These are phyloP conservation scores for Exsudoporus frostii DNA, from an alignment of 768 basidiomycete genomes.

Conservation along the genomic window DNA sequence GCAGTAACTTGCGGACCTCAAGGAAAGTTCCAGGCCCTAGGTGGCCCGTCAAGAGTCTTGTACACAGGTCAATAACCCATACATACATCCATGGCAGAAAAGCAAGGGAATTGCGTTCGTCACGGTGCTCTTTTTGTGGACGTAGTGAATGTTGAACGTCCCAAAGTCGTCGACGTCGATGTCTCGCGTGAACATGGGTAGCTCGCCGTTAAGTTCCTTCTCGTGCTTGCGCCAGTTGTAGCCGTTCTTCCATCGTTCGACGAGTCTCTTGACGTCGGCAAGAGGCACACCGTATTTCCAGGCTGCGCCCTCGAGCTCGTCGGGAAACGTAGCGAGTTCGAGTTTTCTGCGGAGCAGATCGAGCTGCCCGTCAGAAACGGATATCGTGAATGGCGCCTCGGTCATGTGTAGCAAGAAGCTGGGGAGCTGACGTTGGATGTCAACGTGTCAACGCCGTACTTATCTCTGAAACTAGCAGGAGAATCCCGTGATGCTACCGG, in stretches of 20 bases:
- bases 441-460: background rate
- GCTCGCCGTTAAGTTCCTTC: conserved; percentile 43
- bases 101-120: conserved; percentile 53
- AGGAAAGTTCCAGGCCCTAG: conserved; percentile 50
- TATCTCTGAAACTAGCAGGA: background rate
- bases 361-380: conserved; percentile 43
- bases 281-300: conserved; percentile 54
- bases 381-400: conserved; percentile 47
- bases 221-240: conserved; percentile 59
- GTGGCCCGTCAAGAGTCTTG: background rate
- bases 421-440: background rate
- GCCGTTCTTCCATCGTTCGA: conserved; percentile 47
- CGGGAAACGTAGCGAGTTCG: conserved; percentile 46
- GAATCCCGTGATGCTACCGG: background rate
- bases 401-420: conserved; percentile 11
- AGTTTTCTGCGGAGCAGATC: conserved; percentile 45
- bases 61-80: background rate
- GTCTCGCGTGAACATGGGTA: conserved; percentile 55
- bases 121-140: conserved; percentile 48
- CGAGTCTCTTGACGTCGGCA: conserved; percentile 45
- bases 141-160: conserved; percentile 52
- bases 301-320: conserved; percentile 51
- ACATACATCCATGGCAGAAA: conserved; percentile 59
- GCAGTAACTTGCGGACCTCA: conserved; percentile 56
- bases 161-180: conserved; percentile 48